These are phyloP conservation scores for Lecanicillium sp. DNA, from an alignment of 2,329 filamentous ascomycete species.

Conservation along the genomic window DNA sequence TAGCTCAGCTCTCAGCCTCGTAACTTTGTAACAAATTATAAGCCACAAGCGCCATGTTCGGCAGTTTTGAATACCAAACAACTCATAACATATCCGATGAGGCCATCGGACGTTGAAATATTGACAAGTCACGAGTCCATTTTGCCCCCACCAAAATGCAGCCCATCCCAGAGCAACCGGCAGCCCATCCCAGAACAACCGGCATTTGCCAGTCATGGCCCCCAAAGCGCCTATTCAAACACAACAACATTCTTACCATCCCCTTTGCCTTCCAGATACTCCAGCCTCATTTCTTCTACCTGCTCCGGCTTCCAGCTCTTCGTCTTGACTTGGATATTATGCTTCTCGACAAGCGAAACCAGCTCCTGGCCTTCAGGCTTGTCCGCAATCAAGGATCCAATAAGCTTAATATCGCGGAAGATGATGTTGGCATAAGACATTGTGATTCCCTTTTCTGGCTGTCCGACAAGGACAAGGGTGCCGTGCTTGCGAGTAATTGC, in stretches of 20 bases:
- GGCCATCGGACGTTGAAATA: too few species aligned
- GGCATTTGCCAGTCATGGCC: too few species aligned
- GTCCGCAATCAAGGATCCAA: slow-evolving; percentile 10
- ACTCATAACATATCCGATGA: too few species aligned
- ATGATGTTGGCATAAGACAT: slow-evolving; percentile 9
- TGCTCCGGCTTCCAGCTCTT: slow-evolving; percentile 9
- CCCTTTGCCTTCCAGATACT: slow-evolving; percentile 7
- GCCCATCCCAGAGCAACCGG: too few species aligned
- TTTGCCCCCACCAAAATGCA: too few species aligned
- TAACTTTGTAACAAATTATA: too few species aligned
- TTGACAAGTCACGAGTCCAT: too few species aligned
- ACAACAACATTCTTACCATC: slow-evolving; percentile 10
- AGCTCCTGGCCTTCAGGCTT: slow-evolving; percentile 7
- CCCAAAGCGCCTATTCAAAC: slow-evolving; percentile 1
- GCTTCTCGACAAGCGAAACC: slow-evolving; percentile 7
- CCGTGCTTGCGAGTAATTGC: slow-evolving; percentile 11
- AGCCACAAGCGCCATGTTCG: too few species aligned
- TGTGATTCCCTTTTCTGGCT: slow-evolving; percentile 11
- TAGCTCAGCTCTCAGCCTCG: too few species aligned
- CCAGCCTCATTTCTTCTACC: slow-evolving; percentile 10
- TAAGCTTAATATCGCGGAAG: slow-evolving; percentile 9
- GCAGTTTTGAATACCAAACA: too few species aligned
- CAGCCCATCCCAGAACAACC: too few species aligned
- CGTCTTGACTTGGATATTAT: slow-evolving; percentile 9
- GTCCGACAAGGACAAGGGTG: slow-evolving; percentile 10